Evolutionary conservation across 2,329 filamentous ascomycete genomes (phyloP).

Genomic region (Colletotrichum limetticola): DNA sequence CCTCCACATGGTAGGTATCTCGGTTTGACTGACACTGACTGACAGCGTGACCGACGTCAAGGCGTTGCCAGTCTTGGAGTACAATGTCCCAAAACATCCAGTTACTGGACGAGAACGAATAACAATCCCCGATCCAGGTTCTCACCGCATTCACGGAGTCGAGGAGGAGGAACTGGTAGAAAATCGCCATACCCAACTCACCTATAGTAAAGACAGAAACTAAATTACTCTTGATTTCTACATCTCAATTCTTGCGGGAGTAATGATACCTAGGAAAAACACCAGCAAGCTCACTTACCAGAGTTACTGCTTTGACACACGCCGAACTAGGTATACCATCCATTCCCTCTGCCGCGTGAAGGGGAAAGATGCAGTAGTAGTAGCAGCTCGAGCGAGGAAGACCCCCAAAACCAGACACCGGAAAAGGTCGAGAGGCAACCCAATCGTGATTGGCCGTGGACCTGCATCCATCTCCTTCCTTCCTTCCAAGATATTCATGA

Average conservation of each 20-base stretch:
- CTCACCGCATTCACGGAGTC: background rate
- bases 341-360: background rate
- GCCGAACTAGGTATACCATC: background rate
- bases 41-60: background rate
- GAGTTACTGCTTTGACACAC: background rate
- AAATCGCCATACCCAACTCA: background rate
- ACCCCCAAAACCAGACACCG: background rate
- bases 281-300: background rate
- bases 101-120: background rate
- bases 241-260: background rate
- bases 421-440: background rate
- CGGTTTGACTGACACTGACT: background rate
- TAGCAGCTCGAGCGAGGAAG: background rate
- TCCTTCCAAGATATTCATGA: background rate
- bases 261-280: too few relatives aligned
- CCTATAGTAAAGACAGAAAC: background rate
- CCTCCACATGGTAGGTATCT: background rate
- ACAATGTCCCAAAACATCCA: too few relatives aligned
- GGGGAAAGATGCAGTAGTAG: background rate
- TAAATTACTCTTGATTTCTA: background rate
- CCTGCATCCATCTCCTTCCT: background rate
- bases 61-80: background rate
- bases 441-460: background rate
- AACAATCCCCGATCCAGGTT: background rate
- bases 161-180: background rate